phyloP scores from a whole-genome alignment of 495 filamentous ascomycete genomes.

The Lasiosphaeria ovina region DNA sequence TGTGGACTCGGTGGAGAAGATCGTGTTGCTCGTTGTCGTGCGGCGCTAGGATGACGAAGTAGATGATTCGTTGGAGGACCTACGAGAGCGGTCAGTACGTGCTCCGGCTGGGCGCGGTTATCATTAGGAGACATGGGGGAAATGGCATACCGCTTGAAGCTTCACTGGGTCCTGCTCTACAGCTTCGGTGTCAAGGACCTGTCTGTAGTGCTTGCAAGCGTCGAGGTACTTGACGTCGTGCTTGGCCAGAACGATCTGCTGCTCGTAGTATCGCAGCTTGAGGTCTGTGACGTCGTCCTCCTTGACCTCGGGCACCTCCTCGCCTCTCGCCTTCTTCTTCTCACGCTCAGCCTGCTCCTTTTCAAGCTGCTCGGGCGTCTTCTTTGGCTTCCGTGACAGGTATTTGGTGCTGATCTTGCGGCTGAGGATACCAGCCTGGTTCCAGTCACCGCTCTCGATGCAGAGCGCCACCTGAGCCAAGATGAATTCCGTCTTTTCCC shows the following conservation, averaged over 20 bases:
- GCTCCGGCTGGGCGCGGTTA: neutral
- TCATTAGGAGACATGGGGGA: neutral
- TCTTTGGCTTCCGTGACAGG: conserved; percentile 84
- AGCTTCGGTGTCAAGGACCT: conserved; percentile 91
- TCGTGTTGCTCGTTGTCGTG: conserved; percentile 99
- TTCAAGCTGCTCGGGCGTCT: conserved; percentile 79
- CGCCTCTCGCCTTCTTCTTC: conserved; percentile 72
- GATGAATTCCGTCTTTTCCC: conserved; percentile 98
- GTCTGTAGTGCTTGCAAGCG: conserved; percentile 93
- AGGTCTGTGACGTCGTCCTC: conserved; percentile 93
- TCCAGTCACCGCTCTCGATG: conserved; percentile 95
- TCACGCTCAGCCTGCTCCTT: conserved; percentile 83
- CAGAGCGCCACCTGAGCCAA: conserved; percentile 91
- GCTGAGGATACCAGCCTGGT: conserved; percentile 87
- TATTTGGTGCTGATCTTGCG: conserved; percentile 96
- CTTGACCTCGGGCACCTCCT: conserved; percentile 71
- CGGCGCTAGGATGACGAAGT: conserved; percentile 93
- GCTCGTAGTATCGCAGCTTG: conserved; percentile 94
- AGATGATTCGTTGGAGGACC: conserved; percentile 90
- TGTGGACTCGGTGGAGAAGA: conserved; percentile 86
- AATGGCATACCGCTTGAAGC: conserved; percentile 70
- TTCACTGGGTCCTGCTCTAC: conserved; percentile 86
- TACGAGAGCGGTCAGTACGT: conserved; percentile 31
- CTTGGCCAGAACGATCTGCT: conserved; percentile 91
- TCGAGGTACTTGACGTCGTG: conserved; percentile 97